Percentiles rank a stretch among this genome's conserved stretches.
Conservation (phyloP, 495 filamentous ascomycete genomes). For the Talaromyces trachyspermus region DNA sequence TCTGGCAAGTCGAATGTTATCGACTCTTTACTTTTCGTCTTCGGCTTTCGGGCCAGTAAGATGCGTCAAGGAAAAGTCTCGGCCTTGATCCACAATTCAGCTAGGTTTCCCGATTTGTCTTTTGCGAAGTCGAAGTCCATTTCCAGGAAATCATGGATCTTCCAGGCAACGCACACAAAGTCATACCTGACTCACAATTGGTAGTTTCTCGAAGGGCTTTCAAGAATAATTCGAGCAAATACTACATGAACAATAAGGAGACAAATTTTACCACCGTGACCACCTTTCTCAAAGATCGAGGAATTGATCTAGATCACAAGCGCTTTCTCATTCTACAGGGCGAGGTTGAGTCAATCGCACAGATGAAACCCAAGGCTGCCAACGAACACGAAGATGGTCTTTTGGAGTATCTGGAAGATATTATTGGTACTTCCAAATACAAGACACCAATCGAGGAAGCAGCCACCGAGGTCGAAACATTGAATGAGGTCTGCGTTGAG, state of each 20-base stretch:
- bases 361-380: conserved; percentile 96
- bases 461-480: conserved; percentile 75
- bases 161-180: conserved; percentile 61
- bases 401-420: conserved; percentile 95
- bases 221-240: conserved; percentile 96
- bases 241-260: conserved; percentile 84
- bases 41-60: conserved; percentile 96
- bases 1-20: conserved; percentile 99
- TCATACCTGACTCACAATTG: conserved; percentile 74
- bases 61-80: conserved; percentile 99
- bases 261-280: conserved; percentile 91
- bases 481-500: conserved; percentile 91
- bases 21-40: conserved; percentile 94
- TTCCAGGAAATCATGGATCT: conserved; percentile 92
- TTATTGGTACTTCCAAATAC: conserved; percentile 97
- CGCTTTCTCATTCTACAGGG: conserved; percentile 95
- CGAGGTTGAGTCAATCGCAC: conserved; percentile 96
- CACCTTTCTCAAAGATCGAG: conserved; percentile 75
- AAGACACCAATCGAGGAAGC: conserved; percentile 94
- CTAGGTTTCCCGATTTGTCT: conserved; percentile 71
- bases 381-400: conserved; percentile 95
- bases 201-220: conserved; percentile 88
- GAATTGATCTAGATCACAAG: conserved; percentile 96
- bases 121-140: conserved; percentile 91
- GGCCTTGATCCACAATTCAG: conserved; percentile 93